These are phyloP conservation scores for Rhizoclosmatium sp. DNA, from an alignment of 192 early-diverging fungal species.

Conservation along the genomic window DNA sequence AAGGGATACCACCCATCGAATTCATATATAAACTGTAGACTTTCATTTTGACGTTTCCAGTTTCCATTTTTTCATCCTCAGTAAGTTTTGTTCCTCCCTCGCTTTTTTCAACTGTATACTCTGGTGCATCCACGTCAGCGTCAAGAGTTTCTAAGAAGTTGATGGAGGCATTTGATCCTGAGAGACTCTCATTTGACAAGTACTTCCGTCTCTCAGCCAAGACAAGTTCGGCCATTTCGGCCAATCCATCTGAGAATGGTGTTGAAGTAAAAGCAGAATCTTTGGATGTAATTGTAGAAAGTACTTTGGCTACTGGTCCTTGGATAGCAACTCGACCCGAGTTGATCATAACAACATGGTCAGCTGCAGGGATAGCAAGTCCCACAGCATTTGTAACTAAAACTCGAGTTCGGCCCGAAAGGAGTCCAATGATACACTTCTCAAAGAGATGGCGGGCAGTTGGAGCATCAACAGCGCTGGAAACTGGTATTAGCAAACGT, in stretches of 20 bases:
- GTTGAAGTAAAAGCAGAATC: conserved; percentile 2
- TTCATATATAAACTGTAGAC: conserved; percentile 35
- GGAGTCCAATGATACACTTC: conserved; percentile 46
- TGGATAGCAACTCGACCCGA: conserved; percentile 69
- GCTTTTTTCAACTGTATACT: conserved; percentile 22
- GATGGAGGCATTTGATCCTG: not conserved
- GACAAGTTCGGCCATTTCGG: not conserved
- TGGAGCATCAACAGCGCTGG: conserved; percentile 56
- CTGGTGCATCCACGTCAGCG: not conserved
- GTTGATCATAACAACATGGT: conserved; percentile 79
- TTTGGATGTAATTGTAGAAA: too few relatives aligned
- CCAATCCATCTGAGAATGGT: conserved; percentile 10
- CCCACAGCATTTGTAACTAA: conserved; percentile 81
- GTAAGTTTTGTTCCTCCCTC: conserved; percentile 28
- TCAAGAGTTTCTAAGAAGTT: not conserved
- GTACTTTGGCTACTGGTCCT: conserved; percentile 36
- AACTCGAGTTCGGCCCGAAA: conserved; percentile 75
- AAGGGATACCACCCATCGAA: conserved; percentile 35
- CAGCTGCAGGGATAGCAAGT: conserved; percentile 66
- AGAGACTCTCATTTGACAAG: not conserved
- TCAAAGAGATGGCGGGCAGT: conserved; percentile 67
- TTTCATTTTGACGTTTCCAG: conserved; percentile 25
- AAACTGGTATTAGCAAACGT: not conserved
- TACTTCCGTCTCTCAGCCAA: conserved; percentile 11
- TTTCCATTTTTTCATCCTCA: conserved; percentile 24